Evolutionary conservation across 1,139 yeast genomes (phyloP).

Genomic region (Magnusiomyces tetraspermus): DNA sequence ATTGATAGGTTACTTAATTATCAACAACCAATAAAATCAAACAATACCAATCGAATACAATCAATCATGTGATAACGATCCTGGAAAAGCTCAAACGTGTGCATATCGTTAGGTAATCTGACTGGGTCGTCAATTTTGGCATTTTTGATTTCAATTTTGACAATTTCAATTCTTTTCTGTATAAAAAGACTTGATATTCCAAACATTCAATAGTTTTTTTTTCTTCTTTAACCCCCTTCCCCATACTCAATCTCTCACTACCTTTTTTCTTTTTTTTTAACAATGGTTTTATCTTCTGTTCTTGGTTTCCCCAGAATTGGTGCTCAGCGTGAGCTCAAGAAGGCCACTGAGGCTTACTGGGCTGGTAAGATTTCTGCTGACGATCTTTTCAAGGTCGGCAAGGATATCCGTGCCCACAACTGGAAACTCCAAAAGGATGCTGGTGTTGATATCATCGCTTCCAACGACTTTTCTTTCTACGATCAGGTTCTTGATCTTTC

Average conservation of each 20-base stretch:
- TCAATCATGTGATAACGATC: not conserved
- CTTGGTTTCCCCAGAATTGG: slow-evolving; percentile 98
- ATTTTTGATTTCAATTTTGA: not conserved
- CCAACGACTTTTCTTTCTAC: slow-evolving; percentile 96
- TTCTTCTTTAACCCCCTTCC: not conserved
- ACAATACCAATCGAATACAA: not conserved
- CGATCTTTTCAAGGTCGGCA: slow-evolving; percentile 84
- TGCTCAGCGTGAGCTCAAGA: slow-evolving; percentile 97
- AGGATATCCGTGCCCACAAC: slow-evolving; percentile 89
- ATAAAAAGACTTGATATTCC: not conserved
- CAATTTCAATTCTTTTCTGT: not conserved
- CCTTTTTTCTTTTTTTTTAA: slow-evolving; percentile 17
- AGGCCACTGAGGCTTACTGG: slow-evolving; percentile 99
- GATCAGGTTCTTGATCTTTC: slow-evolving; percentile 95
- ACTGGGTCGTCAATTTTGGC: no score
- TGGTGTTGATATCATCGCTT: slow-evolving; percentile 94
- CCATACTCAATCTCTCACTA: not conserved
- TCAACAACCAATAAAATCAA: not conserved
- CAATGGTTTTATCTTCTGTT: slow-evolving; percentile 90
- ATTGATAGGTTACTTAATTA: not conserved
- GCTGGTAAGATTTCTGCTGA: slow-evolving; percentile 81
- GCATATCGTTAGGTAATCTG: not conserved
- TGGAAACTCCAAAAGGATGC: slow-evolving; percentile 97
- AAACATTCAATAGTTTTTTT: not conserved
- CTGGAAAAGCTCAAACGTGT: not conserved